Percentiles rank a stretch among this genome's conserved stretches.
phyloP scores from a whole-genome alignment of 2,329 filamentous ascomycete genomes.

The Calonectria montana region DNA sequence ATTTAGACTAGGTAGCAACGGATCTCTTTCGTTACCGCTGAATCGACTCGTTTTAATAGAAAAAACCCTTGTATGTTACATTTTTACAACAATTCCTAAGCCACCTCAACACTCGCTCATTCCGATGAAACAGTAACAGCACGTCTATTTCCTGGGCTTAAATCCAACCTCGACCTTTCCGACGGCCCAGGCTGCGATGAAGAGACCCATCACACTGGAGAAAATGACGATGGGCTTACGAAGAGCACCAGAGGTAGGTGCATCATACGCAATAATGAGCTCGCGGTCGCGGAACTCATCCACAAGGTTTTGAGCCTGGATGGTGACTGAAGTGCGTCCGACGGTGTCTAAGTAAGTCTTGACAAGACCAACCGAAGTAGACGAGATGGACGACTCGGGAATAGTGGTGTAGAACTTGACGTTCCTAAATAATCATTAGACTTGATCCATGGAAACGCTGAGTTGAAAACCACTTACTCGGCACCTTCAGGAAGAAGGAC shows the following conservation, averaged over 20 bases:
- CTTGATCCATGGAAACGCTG: background rate
- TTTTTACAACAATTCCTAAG: slow-evolving; percentile 39
- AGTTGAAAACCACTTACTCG: slow-evolving; percentile 65
- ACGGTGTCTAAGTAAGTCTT: slow-evolving; percentile 94
- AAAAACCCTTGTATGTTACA: slow-evolving; percentile 37
- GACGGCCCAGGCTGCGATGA: slow-evolving; percentile 78
- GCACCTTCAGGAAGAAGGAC: slow-evolving; percentile 93
- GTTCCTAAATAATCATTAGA: slow-evolving; percentile 70
- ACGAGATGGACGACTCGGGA: slow-evolving; percentile 71
- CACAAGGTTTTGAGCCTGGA: slow-evolving; percentile 87
- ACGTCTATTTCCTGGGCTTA: slow-evolving; percentile 56
- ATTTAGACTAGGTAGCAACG: background rate
- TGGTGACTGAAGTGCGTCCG: slow-evolving; percentile 83
- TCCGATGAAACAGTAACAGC: slow-evolving; percentile 8
- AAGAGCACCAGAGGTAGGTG: slow-evolving; percentile 77
- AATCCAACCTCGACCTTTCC: slow-evolving; percentile 87
- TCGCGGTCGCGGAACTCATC: slow-evolving; percentile 90
- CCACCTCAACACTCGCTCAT: slow-evolving; percentile 24
- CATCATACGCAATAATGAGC: slow-evolving; percentile 88
- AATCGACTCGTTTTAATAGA: slow-evolving; percentile 19
- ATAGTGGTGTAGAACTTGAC: slow-evolving; percentile 81
- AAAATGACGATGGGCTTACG: slow-evolving; percentile 91
- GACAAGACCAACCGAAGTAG: slow-evolving; percentile 71
- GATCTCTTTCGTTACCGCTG: slow-evolving; percentile 12
- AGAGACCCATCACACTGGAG: slow-evolving; percentile 77